Conservation (phyloP, 2,329 filamentous ascomycete genomes). For the Fusarium sacchari region DNA sequence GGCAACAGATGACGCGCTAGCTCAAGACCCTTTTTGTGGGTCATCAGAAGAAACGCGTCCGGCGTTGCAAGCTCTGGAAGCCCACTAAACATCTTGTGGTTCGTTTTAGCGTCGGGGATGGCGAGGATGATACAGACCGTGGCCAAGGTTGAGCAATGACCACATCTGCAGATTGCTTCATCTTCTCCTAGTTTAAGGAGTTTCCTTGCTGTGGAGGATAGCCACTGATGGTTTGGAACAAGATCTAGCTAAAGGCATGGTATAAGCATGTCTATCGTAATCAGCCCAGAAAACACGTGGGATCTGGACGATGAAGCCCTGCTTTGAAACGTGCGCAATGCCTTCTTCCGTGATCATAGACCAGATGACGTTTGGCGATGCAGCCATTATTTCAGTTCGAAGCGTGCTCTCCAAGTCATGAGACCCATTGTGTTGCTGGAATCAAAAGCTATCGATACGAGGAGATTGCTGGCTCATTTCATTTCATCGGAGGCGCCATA, state of each 20-base stretch:
- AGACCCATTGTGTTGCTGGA: conserved; percentile 3
- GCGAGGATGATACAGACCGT: conserved; percentile 35
- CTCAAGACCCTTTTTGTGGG: conserved; percentile 32
- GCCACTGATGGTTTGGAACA: conserved; percentile 26
- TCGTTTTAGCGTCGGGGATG: conserved; percentile 40
- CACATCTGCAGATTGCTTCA: conserved; percentile 39
- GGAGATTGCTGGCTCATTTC: background rate
- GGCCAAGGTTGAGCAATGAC: conserved; percentile 22
- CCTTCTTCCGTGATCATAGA: conserved; percentile 1
- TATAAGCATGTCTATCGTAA: conserved; percentile 28
- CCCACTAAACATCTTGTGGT: conserved; percentile 35
- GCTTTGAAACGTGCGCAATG: conserved; percentile 1
- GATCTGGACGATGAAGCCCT: conserved; percentile 26
- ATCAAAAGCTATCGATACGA: conserved; percentile 1
- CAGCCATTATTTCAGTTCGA: background rate
- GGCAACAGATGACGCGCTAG: conserved; percentile 31
- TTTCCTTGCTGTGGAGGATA: conserved; percentile 27
- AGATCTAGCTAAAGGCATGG: conserved; percentile 29
- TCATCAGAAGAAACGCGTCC: conserved; percentile 31
- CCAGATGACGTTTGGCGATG: conserved; percentile 9
- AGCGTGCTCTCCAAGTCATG: conserved; percentile 2
- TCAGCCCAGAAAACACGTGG: conserved; percentile 19
- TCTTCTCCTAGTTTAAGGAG: conserved; percentile 30
- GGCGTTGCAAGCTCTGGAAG: conserved; percentile 26
- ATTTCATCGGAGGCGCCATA: background rate